Conservation (phyloP, 345 rosid species). For the Aquilaria yunnanensis region DNA sequence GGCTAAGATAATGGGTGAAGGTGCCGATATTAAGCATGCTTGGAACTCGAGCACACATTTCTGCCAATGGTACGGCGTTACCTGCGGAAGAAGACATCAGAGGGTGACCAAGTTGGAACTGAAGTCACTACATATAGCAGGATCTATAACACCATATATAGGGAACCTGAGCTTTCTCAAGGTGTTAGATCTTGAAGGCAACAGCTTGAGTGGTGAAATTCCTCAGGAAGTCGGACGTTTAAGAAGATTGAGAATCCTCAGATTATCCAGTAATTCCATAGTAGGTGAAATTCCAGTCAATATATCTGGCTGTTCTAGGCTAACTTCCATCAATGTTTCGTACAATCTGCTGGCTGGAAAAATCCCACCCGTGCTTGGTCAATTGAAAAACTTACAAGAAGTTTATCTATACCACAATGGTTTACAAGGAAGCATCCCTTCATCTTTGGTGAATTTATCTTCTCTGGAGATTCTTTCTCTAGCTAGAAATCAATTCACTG, state of each 20-base stretch:
- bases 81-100: conserved; percentile 10
- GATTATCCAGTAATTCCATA: background rate
- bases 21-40: conserved; percentile 4
- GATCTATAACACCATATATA: conserved; percentile 19
- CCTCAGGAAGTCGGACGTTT: conserved; percentile 13
- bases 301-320: conserved; percentile 10
- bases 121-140: conserved; percentile 7
- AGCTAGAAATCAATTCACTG: background rate
- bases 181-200: conserved; percentile 1
- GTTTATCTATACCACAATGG: background rate
- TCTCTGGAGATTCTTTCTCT: background rate
- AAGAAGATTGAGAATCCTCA: background rate
- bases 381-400: background rate
- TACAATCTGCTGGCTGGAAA: conserved; percentile 4
- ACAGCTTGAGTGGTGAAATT: background rate
- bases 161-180: conserved; percentile 15
- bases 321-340: fast-evolving
- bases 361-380: background rate
- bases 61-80: conserved; percentile 15
- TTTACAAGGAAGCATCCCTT: conserved; percentile 3
- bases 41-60: conserved; percentile 17
- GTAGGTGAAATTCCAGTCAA: conserved; percentile 18
- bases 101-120: conserved; percentile 18
- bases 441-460: conserved; percentile 7
- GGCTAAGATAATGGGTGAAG: conserved; percentile 9